Evolutionary conservation across 2,329 filamentous ascomycete genomes (phyloP).

Genomic region (Colletotrichum orbiculare): DNA sequence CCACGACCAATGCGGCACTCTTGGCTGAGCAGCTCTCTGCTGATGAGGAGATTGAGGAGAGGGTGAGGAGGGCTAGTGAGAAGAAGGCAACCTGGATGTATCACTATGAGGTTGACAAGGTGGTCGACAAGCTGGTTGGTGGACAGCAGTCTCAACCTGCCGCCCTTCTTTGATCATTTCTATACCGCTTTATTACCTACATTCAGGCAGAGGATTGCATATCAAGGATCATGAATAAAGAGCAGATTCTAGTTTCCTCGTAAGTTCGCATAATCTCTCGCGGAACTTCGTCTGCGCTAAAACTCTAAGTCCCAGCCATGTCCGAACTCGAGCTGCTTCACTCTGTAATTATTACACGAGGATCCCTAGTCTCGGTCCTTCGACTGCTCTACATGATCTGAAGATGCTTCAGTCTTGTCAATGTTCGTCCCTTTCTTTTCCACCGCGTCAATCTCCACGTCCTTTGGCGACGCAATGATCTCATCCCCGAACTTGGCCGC

Average conservation of each 20-base stretch:
- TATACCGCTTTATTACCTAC: no score
- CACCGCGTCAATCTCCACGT: not conserved
- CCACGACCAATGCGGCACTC: slow-evolving; percentile 32
- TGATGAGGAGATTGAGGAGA: slow-evolving; percentile 42
- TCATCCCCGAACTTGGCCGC: slow-evolving; percentile 48
- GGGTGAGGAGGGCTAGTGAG: slow-evolving; percentile 38
- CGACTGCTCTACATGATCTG: not conserved
- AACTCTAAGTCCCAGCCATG: no score
- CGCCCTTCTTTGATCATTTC: slow-evolving; percentile 2
- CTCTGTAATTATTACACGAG: no score
- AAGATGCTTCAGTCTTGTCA: not conserved
- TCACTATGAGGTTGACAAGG: slow-evolving; percentile 40
- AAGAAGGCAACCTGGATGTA: slow-evolving; percentile 43
- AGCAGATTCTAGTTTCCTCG: no score
- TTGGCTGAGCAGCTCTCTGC: slow-evolving; percentile 35
- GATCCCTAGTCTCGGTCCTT: not conserved
- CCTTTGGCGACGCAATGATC: not conserved
- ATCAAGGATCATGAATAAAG: no score
- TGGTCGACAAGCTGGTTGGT: slow-evolving; percentile 9
- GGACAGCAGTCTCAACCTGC: slow-evolving; percentile 5
- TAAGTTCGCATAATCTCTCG: no score
- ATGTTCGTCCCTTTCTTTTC: not conserved
- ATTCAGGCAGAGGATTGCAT: no score
- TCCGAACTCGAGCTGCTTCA: no score
- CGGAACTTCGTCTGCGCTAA: no score